Evolutionary conservation across 1,284 basidiomycete genomes (phyloP), one percentile per base, ranked within the genome.

Genomic region (Rhodotorula sp.): DNA sequence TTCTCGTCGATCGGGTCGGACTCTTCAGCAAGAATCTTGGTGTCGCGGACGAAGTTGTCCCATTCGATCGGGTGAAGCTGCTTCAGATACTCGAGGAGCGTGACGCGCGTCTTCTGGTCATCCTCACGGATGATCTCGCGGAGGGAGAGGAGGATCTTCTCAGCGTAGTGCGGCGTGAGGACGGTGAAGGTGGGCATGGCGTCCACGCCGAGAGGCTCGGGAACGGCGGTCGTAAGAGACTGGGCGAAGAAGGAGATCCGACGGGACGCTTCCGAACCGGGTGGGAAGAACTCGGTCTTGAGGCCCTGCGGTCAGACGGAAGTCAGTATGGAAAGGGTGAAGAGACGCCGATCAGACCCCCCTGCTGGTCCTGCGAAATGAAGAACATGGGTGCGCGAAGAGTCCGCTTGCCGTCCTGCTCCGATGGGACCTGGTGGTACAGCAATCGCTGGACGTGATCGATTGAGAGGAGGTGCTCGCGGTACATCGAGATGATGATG

Each of bases 11-110:
- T 73, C 80, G 89, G 92, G 83, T 90, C 88, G 20, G 92, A 91
- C 81, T 99, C 95, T 81, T 98, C 94, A 1, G 95, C 95, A 62
- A 99, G 85, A 75, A 99, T 99, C 85, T 96, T 99, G 80, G 96
- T 99, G 80, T 99, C 95, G 83, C 94, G 94, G 78, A 99, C 95
- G 76, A 99, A 99, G 82, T 99, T 99, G 83, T 97, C 93, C 95
- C 95, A 99, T 80, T 99, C 95, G 77, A 99, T 85, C 7, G 94
- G 91, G 80, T 99, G 95, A 58, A 99, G 87, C 81, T 99, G 95
- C 83, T 99, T 99, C 77, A 99, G 85, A 83, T 99, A 97, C 81
- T 96, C 94, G 63, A 97, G 84, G 22, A 97, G 86, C 11, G 94
- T 97, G 64, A 96, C 94, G 62, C 94, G 91, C 15, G 92, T 92